Percentiles rank a stretch among this genome's conserved stretches.
phyloP scores from a whole-genome alignment of 345 rosid genomes.

The Cardamine resedifolia region DNA sequence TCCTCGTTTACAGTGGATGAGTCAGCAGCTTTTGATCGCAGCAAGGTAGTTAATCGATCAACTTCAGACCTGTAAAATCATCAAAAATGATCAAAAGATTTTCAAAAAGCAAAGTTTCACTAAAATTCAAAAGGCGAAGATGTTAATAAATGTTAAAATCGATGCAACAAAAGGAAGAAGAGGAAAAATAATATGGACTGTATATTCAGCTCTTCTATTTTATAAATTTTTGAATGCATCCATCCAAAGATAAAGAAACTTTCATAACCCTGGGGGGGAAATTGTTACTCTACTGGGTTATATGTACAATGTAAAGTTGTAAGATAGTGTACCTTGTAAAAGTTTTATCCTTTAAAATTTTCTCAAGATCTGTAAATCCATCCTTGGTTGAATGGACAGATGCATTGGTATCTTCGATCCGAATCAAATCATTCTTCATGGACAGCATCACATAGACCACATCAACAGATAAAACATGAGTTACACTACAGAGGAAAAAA shows the following conservation, averaged over 20 bases:
- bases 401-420: conserved; percentile 33
- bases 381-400: conserved; percentile 37
- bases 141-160: not conserved
- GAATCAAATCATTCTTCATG: conserved; percentile 38
- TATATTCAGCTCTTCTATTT: not conserved
- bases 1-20: conserved; percentile 42
- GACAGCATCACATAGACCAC: conserved; percentile 31
- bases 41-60: conserved; percentile 68
- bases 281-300: conserved; percentile 2
- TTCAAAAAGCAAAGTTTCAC: not conserved
- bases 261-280: not conserved
- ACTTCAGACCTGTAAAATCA: conserved; percentile 70
- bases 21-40: conserved; percentile 62
- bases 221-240: not conserved
- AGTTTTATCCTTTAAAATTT: conserved; percentile 59
- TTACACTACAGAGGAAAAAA: not conserved
- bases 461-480: conserved; percentile 18
- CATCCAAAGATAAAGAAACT: conserved; percentile 1
- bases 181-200: not conserved
- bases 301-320: too few species aligned
- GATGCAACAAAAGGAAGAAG: conserved; percentile 1
- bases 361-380: conserved; percentile 40
- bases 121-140: not conserved
- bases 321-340: conserved; percentile 67
- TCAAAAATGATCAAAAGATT: conserved; percentile 1